Base-by-base conservation (phyloP, 768 basidiomycete genomes). In the Russula olivacea region DNA sequence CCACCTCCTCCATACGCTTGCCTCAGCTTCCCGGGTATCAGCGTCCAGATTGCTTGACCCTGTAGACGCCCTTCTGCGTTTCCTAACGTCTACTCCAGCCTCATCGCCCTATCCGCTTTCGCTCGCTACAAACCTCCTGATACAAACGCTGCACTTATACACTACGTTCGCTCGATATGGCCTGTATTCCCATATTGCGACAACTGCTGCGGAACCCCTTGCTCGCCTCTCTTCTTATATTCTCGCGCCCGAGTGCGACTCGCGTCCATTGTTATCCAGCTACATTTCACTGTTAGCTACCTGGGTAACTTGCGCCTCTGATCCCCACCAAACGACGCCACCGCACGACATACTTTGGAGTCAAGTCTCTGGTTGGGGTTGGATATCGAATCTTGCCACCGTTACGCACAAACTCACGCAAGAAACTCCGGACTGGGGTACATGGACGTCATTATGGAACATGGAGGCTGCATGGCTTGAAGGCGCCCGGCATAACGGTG, bases 341-440 rank as follows among this genome's bases (percentile, higher is more conserved):
- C 79, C 78, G 9, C 96, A 98, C 73, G 92, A 91, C 58, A 84
- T 98, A 54, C 74, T 89, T 10, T 98, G 96, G 95, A 91, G 87
- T 59, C 91, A 93, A 69, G 77, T 96, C 11, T 74, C 78, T n/a
- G 85, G 83, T 3, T 90, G 88, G 85, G 83, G 79, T 0, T 96
- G 93, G 90, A 78, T 76, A 19, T 77, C 79, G 0, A 84, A 88
- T 34, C 68, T 86, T 9, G 69, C 80, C n/a, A 75, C 52, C 63
- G 81, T 61, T 70, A 75, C 59, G 68, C 69, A 3, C 67, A 70
- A 48, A 54, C 64, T 87, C 12, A 71, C 71, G 11, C 71, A 73
- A 15, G 61, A 55, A 7, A 70, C 73, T 21, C 68, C 63, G 54
- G 66, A 61, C 32, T 60, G 54, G 54, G 58, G n/a, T 2, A 55